Percentiles rank a stretch among this genome's conserved stretches.
Evolutionary conservation across 164 flowering plant species (phyloP).

Genomic region (Magnolia sinica): DNA sequence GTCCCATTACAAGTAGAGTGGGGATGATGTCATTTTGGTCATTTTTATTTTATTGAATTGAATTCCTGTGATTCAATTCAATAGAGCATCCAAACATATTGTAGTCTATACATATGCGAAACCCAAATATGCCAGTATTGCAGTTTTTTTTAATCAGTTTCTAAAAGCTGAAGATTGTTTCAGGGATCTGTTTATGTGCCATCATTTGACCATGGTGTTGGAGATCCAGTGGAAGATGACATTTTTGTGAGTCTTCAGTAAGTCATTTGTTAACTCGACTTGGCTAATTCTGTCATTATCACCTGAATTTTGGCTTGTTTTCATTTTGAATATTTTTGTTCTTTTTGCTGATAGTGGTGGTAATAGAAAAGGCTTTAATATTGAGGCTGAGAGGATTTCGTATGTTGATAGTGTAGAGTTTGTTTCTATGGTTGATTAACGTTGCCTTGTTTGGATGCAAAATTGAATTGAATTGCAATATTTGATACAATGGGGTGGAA

Average conservation of each 20-base stretch:
- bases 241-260: constrained; percentile 77
- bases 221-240: constrained; percentile 92
- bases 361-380: no score
- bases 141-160: background rate
- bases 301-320: background rate
- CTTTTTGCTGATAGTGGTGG: background rate
- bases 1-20: no score
- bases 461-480: no score
- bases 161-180: constrained; percentile 6
- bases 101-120: background rate
- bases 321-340: background rate
- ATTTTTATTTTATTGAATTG: no score
- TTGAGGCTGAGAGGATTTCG: no score
- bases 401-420: no score
- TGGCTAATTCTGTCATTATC: background rate
- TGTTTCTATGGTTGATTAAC: no score
- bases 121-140: background rate
- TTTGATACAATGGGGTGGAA: no score
- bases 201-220: constrained; percentile 91
- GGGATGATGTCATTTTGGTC: no score
- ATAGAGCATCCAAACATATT: background rate
- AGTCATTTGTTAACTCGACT: constrained; percentile 27
- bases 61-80: no score
- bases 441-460: no score
- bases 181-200: constrained; percentile 90